Evolutionary conservation across 192 early-diverging fungal genomes (phyloP).

Genomic region (Backusella sp.): DNA sequence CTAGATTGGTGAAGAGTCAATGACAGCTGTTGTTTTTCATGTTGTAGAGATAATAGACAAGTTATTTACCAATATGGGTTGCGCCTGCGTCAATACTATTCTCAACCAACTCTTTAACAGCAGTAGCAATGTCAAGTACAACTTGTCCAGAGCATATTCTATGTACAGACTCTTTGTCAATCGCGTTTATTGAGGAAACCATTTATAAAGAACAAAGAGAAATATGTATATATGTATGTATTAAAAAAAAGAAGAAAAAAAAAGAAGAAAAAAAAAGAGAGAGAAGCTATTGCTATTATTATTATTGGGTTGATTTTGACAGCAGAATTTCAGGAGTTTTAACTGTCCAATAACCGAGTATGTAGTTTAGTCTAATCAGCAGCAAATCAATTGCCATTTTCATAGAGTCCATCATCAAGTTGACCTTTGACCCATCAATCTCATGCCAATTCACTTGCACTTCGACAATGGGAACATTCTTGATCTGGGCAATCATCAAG

Average conservation of each 20-base stretch:
- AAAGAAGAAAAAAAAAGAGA: not conserved
- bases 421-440: conserved; percentile 93
- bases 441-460: conserved; percentile 97
- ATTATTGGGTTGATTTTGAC: not conserved
- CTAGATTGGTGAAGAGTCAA: conserved; percentile 33
- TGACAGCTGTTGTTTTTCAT: not conserved
- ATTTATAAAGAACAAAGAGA: not conserved
- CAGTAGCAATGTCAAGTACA: conserved; percentile 76
- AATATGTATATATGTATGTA: no score
- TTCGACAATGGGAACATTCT: conserved; percentile 78
- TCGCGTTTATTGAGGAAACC: conserved; percentile 41
- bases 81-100: conserved; percentile 91
- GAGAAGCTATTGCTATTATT: not conserved
- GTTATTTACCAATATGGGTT: conserved; percentile 58
- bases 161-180: conserved; percentile 62
- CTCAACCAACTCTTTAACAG: conserved; percentile 94
- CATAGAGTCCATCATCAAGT: conserved; percentile 82
- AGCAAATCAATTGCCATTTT: conserved; percentile 89
- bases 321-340: not conserved
- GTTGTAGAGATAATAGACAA: no score
- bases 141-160: conserved; percentile 90
- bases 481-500: conserved; percentile 75
- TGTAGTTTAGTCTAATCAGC: conserved; percentile 82
- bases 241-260: not conserved
- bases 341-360: conserved; percentile 74